Evolutionary conservation across 176 grass and related monocot species (phyloP).

Genomic region (Rhynchospora tenuis): DNA sequence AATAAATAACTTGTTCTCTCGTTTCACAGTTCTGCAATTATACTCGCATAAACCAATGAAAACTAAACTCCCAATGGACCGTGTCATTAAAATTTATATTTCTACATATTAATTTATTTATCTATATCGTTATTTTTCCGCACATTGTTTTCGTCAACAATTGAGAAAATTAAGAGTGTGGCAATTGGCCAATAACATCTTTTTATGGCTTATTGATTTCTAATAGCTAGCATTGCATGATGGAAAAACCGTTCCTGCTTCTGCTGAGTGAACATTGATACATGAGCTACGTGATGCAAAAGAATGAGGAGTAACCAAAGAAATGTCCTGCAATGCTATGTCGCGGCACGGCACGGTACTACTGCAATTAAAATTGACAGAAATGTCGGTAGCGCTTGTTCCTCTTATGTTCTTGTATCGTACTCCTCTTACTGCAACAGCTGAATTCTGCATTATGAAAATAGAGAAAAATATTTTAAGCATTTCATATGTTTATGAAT

Average conservation of each 20-base stretch:
- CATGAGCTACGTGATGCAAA: slow-evolving; percentile 19
- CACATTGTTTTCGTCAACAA: neutral
- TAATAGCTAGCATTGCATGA: slow-evolving; percentile 19
- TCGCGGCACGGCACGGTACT: slow-evolving; percentile 22
- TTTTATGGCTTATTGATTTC: slow-evolving; percentile 15
- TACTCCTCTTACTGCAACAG: slow-evolving; percentile 41
- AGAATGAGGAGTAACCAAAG: slow-evolving; percentile 25
- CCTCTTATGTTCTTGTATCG: slow-evolving; percentile 53
- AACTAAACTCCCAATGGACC: neutral
- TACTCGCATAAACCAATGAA: neutral
- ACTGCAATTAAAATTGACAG: slow-evolving; percentile 56
- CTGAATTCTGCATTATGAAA: slow-evolving; percentile 35
- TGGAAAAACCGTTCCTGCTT: slow-evolving; percentile 38
- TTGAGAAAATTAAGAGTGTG: neutral
- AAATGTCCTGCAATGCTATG: slow-evolving; percentile 38
- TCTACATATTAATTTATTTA: neutral
- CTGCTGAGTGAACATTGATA: slow-evolving; percentile 14
- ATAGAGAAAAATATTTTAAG: neutral
- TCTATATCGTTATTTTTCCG: neutral
- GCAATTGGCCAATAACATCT: neutral
- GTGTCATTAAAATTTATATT: neutral
- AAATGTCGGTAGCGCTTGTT: slow-evolving; percentile 43
- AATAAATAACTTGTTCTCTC: neutral
- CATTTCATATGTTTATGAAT: neutral
- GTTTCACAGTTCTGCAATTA: neutral